These are phyloP conservation scores for Neonectria neomacrospora DNA, from an alignment of 2,329 filamentous ascomycete species.

Conservation along the genomic window DNA sequence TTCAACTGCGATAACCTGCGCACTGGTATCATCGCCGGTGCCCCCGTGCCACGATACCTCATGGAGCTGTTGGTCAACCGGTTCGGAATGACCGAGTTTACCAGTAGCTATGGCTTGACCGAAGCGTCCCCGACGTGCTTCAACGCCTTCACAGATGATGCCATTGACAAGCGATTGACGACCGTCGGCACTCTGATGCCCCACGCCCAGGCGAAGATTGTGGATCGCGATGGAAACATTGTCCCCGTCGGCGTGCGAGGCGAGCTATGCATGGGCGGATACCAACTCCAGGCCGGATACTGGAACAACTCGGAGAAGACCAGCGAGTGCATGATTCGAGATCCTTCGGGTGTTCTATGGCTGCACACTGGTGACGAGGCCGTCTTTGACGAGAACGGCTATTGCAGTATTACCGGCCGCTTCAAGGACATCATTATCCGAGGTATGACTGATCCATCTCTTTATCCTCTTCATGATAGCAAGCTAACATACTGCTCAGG, in stretches of 20 bases:
- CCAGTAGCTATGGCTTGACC: slow-evolving; percentile 77
- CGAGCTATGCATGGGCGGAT: slow-evolving; percentile 82
- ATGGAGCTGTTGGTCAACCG: slow-evolving; percentile 78
- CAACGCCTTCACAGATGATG: slow-evolving; percentile 80
- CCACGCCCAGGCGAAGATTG: slow-evolving; percentile 80
- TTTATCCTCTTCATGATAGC: slow-evolving; percentile 29
- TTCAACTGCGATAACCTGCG: slow-evolving; percentile 66
- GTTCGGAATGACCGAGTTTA: slow-evolving; percentile 81
- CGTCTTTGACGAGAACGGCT: slow-evolving; percentile 73
- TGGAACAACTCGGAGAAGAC: slow-evolving; percentile 81
- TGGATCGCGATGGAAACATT: slow-evolving; percentile 72
- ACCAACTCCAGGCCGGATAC: slow-evolving; percentile 76
- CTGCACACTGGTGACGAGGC: slow-evolving; percentile 76
- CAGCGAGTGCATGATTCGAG: slow-evolving; percentile 66
- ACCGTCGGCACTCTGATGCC: slow-evolving; percentile 83
- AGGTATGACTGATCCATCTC: slow-evolving; percentile 53
- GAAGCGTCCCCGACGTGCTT: slow-evolving; percentile 85
- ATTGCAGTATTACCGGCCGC: slow-evolving; percentile 77
- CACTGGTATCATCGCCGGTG: slow-evolving; percentile 83
- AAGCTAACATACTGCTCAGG: slow-evolving; percentile 54
- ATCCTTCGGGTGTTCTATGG: slow-evolving; percentile 68
- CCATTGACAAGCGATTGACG: slow-evolving; percentile 71
- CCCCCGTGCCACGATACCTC: slow-evolving; percentile 78
- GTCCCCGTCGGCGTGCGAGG: slow-evolving; percentile 75
- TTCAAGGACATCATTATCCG: slow-evolving; percentile 86